Conservation (phyloP, 129 eudicot species). For the Flaveria brownii region DNA sequence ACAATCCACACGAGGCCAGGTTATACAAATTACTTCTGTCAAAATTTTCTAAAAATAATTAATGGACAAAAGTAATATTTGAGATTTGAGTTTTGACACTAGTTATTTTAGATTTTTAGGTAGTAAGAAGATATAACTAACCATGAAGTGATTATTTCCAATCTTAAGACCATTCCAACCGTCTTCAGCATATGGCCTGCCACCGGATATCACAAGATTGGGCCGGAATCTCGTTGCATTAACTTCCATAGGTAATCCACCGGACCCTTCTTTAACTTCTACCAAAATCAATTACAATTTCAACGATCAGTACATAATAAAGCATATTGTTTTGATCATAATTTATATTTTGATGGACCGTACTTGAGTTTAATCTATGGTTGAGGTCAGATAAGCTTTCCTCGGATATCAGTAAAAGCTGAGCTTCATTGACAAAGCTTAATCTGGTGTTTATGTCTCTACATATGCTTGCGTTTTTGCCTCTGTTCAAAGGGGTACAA, state of each 20-base stretch:
- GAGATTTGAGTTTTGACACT: too few relatives aligned
- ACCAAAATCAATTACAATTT: background rate
- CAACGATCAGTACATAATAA: background rate
- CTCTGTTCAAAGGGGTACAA: conserved; percentile 35
- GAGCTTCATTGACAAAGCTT: conserved; percentile 92
- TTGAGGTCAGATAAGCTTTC: conserved; percentile 85
- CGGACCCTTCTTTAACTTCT: conserved; percentile 39
- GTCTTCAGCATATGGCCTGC: conserved; percentile 79
- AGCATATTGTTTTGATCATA: background rate
- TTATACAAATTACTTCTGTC: too few relatives aligned
- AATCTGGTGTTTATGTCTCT: conserved; percentile 56
- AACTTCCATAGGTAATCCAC: conserved; percentile 43
- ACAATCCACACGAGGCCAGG: background rate
- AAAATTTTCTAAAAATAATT: too few relatives aligned
- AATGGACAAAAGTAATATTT: too few relatives aligned
- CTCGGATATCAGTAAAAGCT: conserved; percentile 77
- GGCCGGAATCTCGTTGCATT: conserved; percentile 79
- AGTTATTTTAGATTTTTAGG: conserved; percentile 13
- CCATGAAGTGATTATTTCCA: conserved; percentile 59
- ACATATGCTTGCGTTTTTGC: conserved; percentile 41
- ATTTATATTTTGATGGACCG: conserved; percentile 23
- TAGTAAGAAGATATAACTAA: conserved; percentile 39
- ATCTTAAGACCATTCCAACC: conserved; percentile 67
- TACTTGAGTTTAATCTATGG: conserved; percentile 64
- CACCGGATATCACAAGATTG: conserved; percentile 81